Percentiles rank a stretch among this genome's conserved stretches.
Evolutionary conservation across 176 grass and related monocot genomes (phyloP).

Genomic region (Poa annua): DNA sequence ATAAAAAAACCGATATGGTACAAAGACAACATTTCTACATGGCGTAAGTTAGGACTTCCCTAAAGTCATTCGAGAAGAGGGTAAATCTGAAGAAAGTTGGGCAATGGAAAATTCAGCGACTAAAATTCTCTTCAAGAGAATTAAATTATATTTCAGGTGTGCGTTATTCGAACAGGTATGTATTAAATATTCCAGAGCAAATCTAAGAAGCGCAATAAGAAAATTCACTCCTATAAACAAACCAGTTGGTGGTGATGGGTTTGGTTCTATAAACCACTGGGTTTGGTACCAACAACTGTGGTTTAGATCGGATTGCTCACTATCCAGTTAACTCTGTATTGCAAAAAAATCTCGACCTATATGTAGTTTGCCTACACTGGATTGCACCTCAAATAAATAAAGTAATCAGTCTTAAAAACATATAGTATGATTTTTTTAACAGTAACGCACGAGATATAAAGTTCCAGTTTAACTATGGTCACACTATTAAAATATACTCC

Average conservation of each 20-base stretch:
- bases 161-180: neutral
- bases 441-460: neutral
- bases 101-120: neutral
- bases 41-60: neutral
- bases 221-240: neutral
- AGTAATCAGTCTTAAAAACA: neutral
- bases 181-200: neutral
- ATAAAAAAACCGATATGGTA: neutral
- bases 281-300: neutral
- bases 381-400: neutral
- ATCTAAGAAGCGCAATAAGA: neutral
- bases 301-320: neutral
- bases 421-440: neutral
- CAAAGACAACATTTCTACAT: neutral
- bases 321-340: neutral
- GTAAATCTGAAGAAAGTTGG: neutral
- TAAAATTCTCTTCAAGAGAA: constrained; percentile 16
- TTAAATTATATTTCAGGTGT: constrained; percentile 6
- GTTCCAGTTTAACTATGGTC: neutral
- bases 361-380: neutral
- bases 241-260: neutral
- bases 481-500: constrained; percentile 2
- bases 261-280: neutral
- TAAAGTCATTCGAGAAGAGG: constrained; percentile 28
- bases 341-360: neutral